Evolutionary conservation across 805 yeast genomes (phyloP).

Genomic region (Peterozyma xylosa): DNA sequence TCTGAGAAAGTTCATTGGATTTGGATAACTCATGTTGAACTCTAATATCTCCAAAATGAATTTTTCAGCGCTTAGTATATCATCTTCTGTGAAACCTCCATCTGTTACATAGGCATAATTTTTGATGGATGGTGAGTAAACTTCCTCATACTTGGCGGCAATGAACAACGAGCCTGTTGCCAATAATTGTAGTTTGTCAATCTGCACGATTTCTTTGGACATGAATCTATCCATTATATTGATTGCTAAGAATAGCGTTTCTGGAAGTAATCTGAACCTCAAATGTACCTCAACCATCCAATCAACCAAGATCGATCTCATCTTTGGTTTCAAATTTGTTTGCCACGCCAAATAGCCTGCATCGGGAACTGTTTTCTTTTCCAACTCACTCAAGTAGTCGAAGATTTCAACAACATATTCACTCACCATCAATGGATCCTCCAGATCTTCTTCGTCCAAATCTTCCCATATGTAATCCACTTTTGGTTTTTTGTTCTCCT

Average conservation of each 20-base stretch:
- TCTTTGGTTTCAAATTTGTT: conserved; percentile 64
- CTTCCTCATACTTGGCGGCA: conserved; percentile 93
- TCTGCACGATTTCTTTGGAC: conserved; percentile 63
- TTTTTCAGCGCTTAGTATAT: conserved; percentile 77
- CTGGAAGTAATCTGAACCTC: conserved; percentile 77
- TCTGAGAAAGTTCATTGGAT: conserved; percentile 84
- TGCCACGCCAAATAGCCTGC: conserved; percentile 60
- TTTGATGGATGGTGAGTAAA: conserved; percentile 75
- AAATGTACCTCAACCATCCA: conserved; percentile 90
- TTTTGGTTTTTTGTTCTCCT: conserved; percentile 22
- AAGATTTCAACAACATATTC: conserved; percentile 89
- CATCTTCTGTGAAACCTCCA: conserved; percentile 75
- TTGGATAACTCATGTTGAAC: conserved; percentile 77
- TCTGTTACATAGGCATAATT: conserved; percentile 86
- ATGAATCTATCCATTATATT: conserved; percentile 85
- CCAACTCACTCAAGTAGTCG: conserved; percentile 67
- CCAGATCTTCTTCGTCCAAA: conserved; percentile 60
- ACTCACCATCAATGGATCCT: conserved; percentile 82
- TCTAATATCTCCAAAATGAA: conserved; percentile 63
- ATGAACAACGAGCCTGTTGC: conserved; percentile 83
- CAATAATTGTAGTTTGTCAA: conserved; percentile 73
- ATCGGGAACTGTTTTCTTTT: conserved; percentile 65
- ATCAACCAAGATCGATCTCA: conserved; percentile 84
- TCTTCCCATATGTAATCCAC: conserved; percentile 60
- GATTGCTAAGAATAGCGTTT: conserved; percentile 75